Evolutionary conservation across 176 grass and related monocot genomes (phyloP), one percentile per base, ranked within the genome.

Genomic region (Oryza glumipatula): DNA sequence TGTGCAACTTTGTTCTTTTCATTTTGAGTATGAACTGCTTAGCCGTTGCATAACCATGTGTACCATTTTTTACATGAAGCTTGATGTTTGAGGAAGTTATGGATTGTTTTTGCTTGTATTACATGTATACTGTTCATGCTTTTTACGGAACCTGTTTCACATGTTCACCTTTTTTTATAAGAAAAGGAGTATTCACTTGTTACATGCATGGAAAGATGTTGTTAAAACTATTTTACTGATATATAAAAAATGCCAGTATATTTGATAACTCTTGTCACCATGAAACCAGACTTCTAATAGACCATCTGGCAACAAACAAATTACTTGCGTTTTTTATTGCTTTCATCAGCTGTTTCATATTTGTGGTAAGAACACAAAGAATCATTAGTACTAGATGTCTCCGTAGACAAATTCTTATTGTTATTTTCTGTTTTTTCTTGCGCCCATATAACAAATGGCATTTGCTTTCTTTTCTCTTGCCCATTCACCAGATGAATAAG

Each of bases 1-100:
- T 74, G 78, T 68, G 52, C 86, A 65, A 68, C 38, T 87, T 73
- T 65, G 56, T 73, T 64, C 48, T 80, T 80, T 84, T 17, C 22
- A 26, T 65, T 77, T 80, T 67, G 41, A 79, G 68, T 66, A 54
- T 63, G 49, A 35, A 67, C 77, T 72, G 44, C 79, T 87, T 90
- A 23, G 60, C 10, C 16, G 7, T 28, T 83, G 41, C 47, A 82
- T 86, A 36, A 58, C 15, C 74, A 72, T 82, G 45, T 15, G 6
- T 22, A 82, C 24, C 70, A 26, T 68, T 14, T 14, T 14, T 15
- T 13, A 86, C 67, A 54, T 80, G 68, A 67, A 73, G 41, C 44
- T 32, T 74, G 16, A n/a, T 80, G 45, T 5, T 26, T 26, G 75
- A 19, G 5, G 24, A 22, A 65, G 21, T 80, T 71, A 15, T 72